A percentile compares a stretch with the other conserved stretches of the same genome.
Evolutionary conservation across 2,329 filamentous ascomycete species (phyloP).

Genomic region (Mariannaea sp.): DNA sequence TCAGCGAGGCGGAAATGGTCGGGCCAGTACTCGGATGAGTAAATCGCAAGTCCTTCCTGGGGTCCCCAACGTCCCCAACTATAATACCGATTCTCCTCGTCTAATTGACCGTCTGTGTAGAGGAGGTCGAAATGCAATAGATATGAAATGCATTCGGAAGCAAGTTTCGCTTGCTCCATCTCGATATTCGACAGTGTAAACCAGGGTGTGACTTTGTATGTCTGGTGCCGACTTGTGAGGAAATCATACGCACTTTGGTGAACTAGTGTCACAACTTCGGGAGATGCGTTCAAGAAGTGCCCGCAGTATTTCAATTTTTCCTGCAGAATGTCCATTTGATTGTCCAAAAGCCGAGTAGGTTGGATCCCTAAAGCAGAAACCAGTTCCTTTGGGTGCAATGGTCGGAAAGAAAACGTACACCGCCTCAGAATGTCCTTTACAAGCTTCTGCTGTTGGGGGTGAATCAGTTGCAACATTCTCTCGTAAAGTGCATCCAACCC

Average conservation of each 20-base stretch:
- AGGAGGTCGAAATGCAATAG: no score
- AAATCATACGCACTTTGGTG: not conserved
- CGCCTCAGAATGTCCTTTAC: not conserved
- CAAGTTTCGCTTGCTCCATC: not conserved
- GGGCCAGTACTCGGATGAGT: not conserved
- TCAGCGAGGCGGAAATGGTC: not conserved
- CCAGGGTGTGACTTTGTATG: not conserved
- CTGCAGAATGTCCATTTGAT: not conserved
- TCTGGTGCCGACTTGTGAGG: not conserved
- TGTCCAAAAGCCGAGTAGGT: not conserved
- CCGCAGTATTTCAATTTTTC: not conserved
- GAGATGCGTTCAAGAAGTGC: not conserved
- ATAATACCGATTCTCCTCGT: no score
- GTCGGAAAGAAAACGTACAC: not conserved
- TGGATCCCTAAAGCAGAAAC: not conserved
- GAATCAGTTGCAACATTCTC: not conserved
- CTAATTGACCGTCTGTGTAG: no score
- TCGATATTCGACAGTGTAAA: not conserved
- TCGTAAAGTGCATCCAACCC: not conserved
- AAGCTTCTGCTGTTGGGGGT: not conserved
- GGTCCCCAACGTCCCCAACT: not conserved
- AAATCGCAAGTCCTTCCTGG: not conserved
- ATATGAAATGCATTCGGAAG: not conserved
- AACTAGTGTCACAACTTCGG: not conserved
- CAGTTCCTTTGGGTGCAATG: not conserved